Evolutionary conservation across 2,329 filamentous ascomycete species (phyloP).

Genomic region (Ambrosiella beaveri): DNA sequence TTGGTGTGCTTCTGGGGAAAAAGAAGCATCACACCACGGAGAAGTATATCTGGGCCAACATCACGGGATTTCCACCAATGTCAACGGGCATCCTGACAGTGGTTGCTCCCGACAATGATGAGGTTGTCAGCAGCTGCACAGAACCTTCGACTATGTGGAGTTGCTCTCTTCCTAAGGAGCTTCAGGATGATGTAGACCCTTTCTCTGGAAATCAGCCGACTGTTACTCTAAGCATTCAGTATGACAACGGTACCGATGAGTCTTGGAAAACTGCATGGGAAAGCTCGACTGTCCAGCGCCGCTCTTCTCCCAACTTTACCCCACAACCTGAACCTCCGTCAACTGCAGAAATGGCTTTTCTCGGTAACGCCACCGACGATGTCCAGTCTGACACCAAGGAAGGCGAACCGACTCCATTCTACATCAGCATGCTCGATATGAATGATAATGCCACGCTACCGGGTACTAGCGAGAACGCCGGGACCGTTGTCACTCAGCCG

Average conservation of each 20-base stretch:
- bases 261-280: slow-evolving; percentile 22
- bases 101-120: slow-evolving; percentile 49
- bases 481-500: slow-evolving; percentile 1
- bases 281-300: slow-evolving; percentile 19
- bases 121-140: slow-evolving; percentile 52
- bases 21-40: background rate
- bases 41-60: slow-evolving; percentile 52
- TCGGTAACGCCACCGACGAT: slow-evolving; percentile 73
- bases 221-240: slow-evolving; percentile 63
- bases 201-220: slow-evolving; percentile 55
- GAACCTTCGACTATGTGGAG: slow-evolving; percentile 64
- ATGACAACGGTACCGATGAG: slow-evolving; percentile 41
- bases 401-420: slow-evolving; percentile 79
- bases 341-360: slow-evolving; percentile 57
- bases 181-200: slow-evolving; percentile 45
- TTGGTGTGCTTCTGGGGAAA: slow-evolving; percentile 24
- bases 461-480: slow-evolving; percentile 18
- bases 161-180: slow-evolving; percentile 65
- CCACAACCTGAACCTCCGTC: slow-evolving; percentile 40
- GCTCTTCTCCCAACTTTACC: slow-evolving; percentile 11
- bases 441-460: slow-evolving; percentile 20
- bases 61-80: slow-evolving; percentile 74
- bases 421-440: slow-evolving; percentile 51
- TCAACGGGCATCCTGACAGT: slow-evolving; percentile 70
- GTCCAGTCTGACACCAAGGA: slow-evolving; percentile 49